Conservation (phyloP, 2,329 filamentous ascomycete genomes). For the Colletotrichum lupini region DNA sequence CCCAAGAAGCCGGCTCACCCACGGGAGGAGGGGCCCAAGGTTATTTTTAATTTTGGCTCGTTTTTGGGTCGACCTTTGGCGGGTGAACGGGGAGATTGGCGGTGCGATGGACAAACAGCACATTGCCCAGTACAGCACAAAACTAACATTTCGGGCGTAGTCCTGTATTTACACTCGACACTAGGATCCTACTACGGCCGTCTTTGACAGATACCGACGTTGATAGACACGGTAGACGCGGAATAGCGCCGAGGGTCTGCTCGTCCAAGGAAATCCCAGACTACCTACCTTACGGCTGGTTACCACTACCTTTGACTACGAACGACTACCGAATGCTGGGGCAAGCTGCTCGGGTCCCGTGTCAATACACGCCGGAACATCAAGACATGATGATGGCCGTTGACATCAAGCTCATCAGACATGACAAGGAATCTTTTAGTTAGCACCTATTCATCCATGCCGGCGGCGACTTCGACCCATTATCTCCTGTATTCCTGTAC, state of each 20-base stretch:
- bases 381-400: neutral
- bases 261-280: neutral
- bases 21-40: slow-evolving; percentile 26
- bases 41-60: slow-evolving; percentile 28
- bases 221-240: neutral
- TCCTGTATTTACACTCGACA: neutral
- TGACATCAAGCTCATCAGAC: slow-evolving; percentile 4
- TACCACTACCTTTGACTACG: no score
- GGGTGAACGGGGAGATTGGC: slow-evolving; percentile 16
- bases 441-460: neutral
- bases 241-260: slow-evolving; percentile 1
- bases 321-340: neutral
- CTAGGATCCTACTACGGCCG: neutral
- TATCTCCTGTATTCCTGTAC: neutral
- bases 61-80: slow-evolving; percentile 13
- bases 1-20: slow-evolving; percentile 35
- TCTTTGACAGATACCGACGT: neutral
- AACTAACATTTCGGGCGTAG: neutral
- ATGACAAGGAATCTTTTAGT: neutral
- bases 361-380: neutral
- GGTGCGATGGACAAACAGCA: neutral
- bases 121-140: neutral
- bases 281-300: neutral
- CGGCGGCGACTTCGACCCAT: neutral
- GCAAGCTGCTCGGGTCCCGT: neutral